Percentiles rank a stretch among this genome's conserved stretches.
These are phyloP conservation scores for Salvia rosmarinus DNA, from an alignment of 257 asterid genomes.

Conservation along the genomic window DNA sequence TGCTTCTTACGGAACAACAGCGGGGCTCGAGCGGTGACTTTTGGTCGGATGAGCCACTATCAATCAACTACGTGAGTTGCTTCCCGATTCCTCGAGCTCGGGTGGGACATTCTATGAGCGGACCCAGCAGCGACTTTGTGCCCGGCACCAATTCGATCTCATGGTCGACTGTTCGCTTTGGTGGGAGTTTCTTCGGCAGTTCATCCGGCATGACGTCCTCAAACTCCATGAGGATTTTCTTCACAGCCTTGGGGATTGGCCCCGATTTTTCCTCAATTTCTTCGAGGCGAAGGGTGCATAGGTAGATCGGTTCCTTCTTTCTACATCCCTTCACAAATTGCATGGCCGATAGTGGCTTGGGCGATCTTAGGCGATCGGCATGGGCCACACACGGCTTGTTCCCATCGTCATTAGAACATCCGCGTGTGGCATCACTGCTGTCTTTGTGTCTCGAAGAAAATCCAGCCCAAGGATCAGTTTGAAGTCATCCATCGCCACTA, in stretches of 20 bases:
- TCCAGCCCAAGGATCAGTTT: too few species aligned
- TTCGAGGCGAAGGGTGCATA: background rate
- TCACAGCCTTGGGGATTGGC: background rate
- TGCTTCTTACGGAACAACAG: background rate
- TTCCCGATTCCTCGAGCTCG: background rate
- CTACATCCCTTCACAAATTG: too few species aligned
- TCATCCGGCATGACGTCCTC: background rate
- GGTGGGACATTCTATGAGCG: background rate
- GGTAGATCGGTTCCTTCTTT: too few species aligned
- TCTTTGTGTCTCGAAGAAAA: too few species aligned
- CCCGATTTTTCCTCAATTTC: background rate
- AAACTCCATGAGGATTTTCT: background rate
- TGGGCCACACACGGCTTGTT: too few species aligned
- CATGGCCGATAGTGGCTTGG: too few species aligned
- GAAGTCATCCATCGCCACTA: too few species aligned
- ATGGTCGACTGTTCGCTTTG: background rate
- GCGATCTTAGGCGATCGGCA: too few species aligned
- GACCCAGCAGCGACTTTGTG: background rate
- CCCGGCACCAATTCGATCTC: constrained; percentile 4
- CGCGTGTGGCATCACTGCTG: too few species aligned
- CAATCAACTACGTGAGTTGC: background rate
- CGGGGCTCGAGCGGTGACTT: background rate
- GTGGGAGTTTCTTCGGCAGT: background rate
- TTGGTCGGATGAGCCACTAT: background rate
- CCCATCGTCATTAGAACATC: too few species aligned